phyloP scores from a whole-genome alignment of 345 rosid genomes.

The Dimocarpus longan region DNA sequence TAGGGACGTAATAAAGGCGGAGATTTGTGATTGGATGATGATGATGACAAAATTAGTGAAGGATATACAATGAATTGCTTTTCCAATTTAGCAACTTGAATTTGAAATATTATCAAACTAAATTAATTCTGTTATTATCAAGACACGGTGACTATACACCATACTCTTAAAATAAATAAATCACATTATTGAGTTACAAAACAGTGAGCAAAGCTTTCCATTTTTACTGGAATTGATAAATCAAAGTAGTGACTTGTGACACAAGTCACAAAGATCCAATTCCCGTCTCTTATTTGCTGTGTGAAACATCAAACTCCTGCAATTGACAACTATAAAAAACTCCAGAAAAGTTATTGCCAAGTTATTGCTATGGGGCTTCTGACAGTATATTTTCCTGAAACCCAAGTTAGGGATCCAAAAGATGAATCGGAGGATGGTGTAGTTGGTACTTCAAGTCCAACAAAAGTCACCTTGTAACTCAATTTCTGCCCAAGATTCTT shows the following conservation, averaged over 20 bases:
- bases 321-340: background rate
- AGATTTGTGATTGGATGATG: too few species aligned
- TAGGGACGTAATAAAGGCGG: too few species aligned
- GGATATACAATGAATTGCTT: too few species aligned
- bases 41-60: too few species aligned
- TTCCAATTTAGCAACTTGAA: too few species aligned
- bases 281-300: background rate
- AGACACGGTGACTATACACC: too few species aligned
- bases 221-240: background rate
- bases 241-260: background rate
- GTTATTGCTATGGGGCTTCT: constrained; percentile 71
- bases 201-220: too few species aligned
- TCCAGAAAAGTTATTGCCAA: constrained; percentile 37
- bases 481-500: constrained; percentile 42
- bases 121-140: too few species aligned
- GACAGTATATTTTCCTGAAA: constrained; percentile 49
- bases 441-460: constrained; percentile 7
- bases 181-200: too few species aligned
- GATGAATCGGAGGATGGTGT: constrained; percentile 23
- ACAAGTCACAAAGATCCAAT: background rate
- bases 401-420: constrained; percentile 67
- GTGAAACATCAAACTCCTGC: too few species aligned
- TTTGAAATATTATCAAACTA: too few species aligned
- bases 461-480: constrained; percentile 59
- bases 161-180: too few species aligned